These are phyloP conservation scores for Pythium rishiriense DNA, from an alignment of 352 stramenopile genomes.

Conservation along the genomic window DNA sequence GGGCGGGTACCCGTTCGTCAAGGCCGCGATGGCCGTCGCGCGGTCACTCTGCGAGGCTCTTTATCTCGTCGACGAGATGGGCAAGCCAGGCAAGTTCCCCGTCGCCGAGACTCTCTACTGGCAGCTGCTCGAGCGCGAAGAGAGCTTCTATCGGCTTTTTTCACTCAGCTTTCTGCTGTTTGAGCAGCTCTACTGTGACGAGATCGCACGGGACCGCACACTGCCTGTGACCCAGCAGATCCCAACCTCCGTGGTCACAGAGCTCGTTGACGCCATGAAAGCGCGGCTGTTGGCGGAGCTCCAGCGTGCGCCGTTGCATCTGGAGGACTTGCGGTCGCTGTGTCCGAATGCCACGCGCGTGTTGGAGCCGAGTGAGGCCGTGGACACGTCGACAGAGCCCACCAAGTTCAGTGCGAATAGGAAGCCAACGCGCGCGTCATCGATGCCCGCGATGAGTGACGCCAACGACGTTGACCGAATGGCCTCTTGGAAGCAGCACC, in stretches of 20 bases:
- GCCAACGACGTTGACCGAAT: background rate
- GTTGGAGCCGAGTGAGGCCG: constrained; percentile 15
- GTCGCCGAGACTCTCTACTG: constrained; percentile 59
- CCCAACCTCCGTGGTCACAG: constrained; percentile 35
- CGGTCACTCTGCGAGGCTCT: constrained; percentile 51
- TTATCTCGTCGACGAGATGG: constrained; percentile 45
- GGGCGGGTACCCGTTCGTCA: constrained; percentile 64
- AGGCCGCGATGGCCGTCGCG: constrained; percentile 49
- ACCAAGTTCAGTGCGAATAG: background rate
- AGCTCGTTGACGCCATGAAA: constrained; percentile 49
- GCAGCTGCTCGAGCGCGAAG: constrained; percentile 54
- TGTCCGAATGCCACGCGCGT: constrained; percentile 47
- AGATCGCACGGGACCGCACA: constrained; percentile 38
- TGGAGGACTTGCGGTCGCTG: constrained; percentile 41
- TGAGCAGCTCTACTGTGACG: constrained; percentile 67
- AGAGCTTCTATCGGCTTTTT: constrained; percentile 62
- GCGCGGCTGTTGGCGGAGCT: constrained; percentile 36
- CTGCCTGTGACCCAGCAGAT: constrained; percentile 28
- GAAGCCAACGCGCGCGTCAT: background rate
- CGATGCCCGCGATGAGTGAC: background rate
- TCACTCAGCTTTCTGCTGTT: constrained; percentile 62
- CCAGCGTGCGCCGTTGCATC: constrained; percentile 44
- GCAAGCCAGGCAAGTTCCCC: constrained; percentile 44
- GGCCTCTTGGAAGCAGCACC: constrained; percentile 16
- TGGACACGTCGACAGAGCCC: no score